phyloP scores from a whole-genome alignment of 2,329 filamentous ascomycete species.

The Amphichorda felina region DNA sequence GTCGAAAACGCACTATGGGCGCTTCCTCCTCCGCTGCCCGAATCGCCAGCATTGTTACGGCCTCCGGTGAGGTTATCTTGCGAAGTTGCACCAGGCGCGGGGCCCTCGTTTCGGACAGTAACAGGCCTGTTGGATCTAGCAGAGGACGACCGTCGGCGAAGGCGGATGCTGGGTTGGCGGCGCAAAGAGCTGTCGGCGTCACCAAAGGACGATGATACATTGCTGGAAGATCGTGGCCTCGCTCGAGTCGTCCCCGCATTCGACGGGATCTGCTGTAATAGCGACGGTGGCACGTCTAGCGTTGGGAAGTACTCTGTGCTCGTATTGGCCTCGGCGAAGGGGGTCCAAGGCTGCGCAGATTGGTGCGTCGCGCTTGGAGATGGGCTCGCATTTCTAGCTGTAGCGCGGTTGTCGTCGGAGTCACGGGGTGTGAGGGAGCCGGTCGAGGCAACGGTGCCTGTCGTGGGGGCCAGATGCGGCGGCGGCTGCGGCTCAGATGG shows the following conservation, averaged over 20 bases:
- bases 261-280: background rate
- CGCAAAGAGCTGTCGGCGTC: background rate
- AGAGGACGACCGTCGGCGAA: slow-evolving; percentile 1
- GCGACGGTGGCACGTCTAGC: background rate
- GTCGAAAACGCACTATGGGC: background rate
- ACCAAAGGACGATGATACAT: background rate
- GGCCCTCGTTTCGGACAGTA: too few relatives aligned
- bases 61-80: background rate
- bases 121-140: too few relatives aligned
- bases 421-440: background rate
- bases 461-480: background rate
- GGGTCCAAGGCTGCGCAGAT: background rate
- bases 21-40: background rate
- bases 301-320: slow-evolving; percentile 4
- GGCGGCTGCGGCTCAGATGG: background rate
- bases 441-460: slow-evolving; percentile 1
- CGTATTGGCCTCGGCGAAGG: background rate
- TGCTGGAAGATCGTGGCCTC: background rate
- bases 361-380: background rate
- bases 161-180: slow-evolving; percentile 18
- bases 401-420: background rate
- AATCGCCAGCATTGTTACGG: background rate
- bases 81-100: background rate
- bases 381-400: background rate
- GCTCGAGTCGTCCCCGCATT: background rate